phyloP scores from a whole-genome alignment of 441 rosid species.

The Aquilaria agallochum region DNA sequence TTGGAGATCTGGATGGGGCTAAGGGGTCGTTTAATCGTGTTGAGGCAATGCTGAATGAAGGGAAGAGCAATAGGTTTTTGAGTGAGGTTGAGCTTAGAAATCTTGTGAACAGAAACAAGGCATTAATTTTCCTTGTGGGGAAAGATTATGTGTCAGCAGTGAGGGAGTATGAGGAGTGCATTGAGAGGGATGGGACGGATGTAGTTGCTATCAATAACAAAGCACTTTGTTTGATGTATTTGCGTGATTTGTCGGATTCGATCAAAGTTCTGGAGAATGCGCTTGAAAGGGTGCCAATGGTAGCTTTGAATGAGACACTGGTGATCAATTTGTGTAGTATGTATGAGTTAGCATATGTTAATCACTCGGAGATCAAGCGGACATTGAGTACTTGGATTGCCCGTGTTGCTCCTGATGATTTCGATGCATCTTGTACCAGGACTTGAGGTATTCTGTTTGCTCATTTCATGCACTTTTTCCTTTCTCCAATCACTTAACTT shows the following conservation, averaged over 20 bases:
- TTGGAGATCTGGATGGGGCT: slow-evolving; percentile 81
- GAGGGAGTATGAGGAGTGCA: slow-evolving; percentile 80
- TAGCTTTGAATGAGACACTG: slow-evolving; percentile 80
- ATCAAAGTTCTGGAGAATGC: slow-evolving; percentile 78
- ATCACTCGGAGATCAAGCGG: slow-evolving; percentile 76
- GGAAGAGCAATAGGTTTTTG: slow-evolving; percentile 28
- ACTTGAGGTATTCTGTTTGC: slow-evolving; percentile 35
- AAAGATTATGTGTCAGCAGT: slow-evolving; percentile 87
- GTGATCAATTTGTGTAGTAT: slow-evolving; percentile 79
- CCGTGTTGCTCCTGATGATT: slow-evolving; percentile 92
- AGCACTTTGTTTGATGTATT: slow-evolving; percentile 85
- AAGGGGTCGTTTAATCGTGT: slow-evolving; percentile 48
- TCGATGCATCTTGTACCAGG: slow-evolving; percentile 80
- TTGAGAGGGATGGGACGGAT: slow-evolving; percentile 77
- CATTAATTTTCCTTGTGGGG: slow-evolving; percentile 69
- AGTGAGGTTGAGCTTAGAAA: slow-evolving; percentile 55
- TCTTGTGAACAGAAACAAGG: slow-evolving; percentile 76
- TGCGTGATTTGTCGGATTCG: slow-evolving; percentile 80
- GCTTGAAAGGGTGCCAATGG: slow-evolving; percentile 79
- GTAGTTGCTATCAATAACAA: slow-evolving; percentile 75
- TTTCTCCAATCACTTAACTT: too few species aligned
- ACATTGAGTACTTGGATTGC: slow-evolving; percentile 83
- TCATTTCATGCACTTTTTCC: too few species aligned
- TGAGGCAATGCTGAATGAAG: slow-evolving; percentile 42
- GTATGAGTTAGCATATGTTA: slow-evolving; percentile 87